Evolutionary conservation across 345 rosid genomes (phyloP).

Genomic region (Stellera chamaejasme): DNA sequence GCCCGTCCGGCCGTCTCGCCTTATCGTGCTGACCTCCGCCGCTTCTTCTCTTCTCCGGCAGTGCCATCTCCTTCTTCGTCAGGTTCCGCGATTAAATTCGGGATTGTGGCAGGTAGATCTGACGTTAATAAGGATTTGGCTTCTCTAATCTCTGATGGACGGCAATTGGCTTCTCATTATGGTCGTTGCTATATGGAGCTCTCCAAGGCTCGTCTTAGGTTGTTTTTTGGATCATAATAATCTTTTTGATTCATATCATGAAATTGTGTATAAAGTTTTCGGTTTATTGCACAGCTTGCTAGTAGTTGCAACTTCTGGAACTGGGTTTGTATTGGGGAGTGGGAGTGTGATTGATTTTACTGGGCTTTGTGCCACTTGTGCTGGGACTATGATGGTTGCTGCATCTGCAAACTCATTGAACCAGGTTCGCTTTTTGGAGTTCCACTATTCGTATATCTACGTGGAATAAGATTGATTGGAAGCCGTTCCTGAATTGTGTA

Average conservation of each 20-base stretch:
- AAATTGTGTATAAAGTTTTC: background rate
- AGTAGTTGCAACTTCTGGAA: constrained; percentile 97
- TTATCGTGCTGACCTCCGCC: background rate
- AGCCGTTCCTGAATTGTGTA: background rate
- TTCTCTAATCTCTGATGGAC: constrained; percentile 20
- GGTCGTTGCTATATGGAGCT: constrained; percentile 86
- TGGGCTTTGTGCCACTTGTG: constrained; percentile 91
- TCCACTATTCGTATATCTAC: background rate
- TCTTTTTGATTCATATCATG: background rate
- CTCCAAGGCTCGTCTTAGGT: constrained; percentile 98
- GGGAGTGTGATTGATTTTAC: constrained; percentile 54
- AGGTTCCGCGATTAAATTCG: constrained; percentile 25
- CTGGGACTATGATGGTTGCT: constrained; percentile 96
- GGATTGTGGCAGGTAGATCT: constrained; percentile 20
- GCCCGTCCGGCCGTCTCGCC: constrained; percentile 15
- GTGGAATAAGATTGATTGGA: background rate
- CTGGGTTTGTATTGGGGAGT: constrained; percentile 81
- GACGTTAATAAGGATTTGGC: constrained; percentile 32
- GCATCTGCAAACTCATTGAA: constrained; percentile 93
- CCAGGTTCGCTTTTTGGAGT: constrained; percentile 40
- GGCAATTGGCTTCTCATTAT: constrained; percentile 44
- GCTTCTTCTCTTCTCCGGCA: constrained; percentile 7
- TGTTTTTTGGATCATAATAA: background rate
- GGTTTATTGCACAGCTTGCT: constrained; percentile 46
- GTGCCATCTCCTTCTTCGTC: constrained; percentile 11